These are phyloP conservation scores for Nothomitra cinnamomea DNA, from an alignment of 2,329 filamentous ascomycete species.

Conservation along the genomic window DNA sequence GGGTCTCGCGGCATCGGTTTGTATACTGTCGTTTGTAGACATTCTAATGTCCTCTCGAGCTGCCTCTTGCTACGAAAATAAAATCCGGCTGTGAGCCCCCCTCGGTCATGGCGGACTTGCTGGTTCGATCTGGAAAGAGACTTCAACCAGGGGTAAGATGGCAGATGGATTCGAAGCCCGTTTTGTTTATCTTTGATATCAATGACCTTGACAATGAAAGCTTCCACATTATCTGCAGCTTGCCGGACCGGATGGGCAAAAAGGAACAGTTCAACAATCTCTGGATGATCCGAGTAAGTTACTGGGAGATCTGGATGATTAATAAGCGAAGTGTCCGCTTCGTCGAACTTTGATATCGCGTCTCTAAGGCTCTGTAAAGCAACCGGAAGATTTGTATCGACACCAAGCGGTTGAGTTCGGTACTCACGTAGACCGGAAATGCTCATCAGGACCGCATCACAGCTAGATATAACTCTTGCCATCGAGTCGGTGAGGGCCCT, in stretches of 20 bases:
- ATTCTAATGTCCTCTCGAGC: slow-evolving; percentile 17
- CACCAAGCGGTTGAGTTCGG: too few relatives aligned
- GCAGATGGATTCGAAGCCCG: slow-evolving; percentile 28
- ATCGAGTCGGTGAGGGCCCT: slow-evolving; percentile 30
- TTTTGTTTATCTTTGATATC: slow-evolving; percentile 28
- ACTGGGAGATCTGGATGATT: slow-evolving; percentile 27
- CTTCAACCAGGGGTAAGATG: slow-evolving; percentile 37
- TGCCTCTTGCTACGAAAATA: slow-evolving; percentile 21
- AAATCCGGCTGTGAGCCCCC: slow-evolving; percentile 36
- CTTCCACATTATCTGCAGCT: slow-evolving; percentile 30
- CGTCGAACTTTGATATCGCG: slow-evolving; percentile 30
- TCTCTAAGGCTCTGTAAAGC: slow-evolving; percentile 23
- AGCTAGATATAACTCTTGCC: slow-evolving; percentile 26
- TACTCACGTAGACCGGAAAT: slow-evolving; percentile 30
- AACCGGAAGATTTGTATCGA: slow-evolving; percentile 12
- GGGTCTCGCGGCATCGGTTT: slow-evolving; percentile 15
- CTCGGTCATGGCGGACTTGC: slow-evolving; percentile 41
- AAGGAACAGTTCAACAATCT: slow-evolving; percentile 36
- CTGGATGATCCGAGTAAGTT: slow-evolving; percentile 29
- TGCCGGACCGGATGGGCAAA: slow-evolving; percentile 38
- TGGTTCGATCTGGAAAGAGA: slow-evolving; percentile 36
- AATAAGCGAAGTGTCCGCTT: slow-evolving; percentile 30
- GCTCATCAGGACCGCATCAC: slow-evolving; percentile 37
- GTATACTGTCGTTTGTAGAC: slow-evolving; percentile 19
- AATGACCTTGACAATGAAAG: slow-evolving; percentile 30